phyloP scores from a whole-genome alignment of 1,284 basidiomycete genomes.

The Pholiota adiposa region DNA sequence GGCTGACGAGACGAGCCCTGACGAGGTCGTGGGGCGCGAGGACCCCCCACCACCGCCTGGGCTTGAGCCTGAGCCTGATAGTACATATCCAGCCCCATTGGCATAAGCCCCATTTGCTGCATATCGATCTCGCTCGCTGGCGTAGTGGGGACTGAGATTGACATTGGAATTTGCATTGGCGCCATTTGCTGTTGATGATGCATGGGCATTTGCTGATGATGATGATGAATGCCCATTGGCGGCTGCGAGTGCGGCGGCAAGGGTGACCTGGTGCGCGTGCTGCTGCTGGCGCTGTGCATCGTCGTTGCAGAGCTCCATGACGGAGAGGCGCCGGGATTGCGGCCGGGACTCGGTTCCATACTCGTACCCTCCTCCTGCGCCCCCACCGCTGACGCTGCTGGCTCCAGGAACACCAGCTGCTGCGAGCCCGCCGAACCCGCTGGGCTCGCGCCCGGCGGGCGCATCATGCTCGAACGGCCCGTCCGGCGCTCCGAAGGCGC shows the following conservation, averaged over 20 bases:
- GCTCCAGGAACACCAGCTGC: too few relatives aligned
- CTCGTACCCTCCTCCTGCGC: slow-evolving; percentile 58
- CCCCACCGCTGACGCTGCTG: slow-evolving; percentile 21
- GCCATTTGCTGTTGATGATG: too few relatives aligned
- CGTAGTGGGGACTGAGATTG: too few relatives aligned
- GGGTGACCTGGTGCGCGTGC: slow-evolving; percentile 2
- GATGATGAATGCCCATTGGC: too few relatives aligned
- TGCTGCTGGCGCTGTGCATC: slow-evolving; percentile 26
- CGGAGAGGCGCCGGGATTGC: slow-evolving; percentile 74
- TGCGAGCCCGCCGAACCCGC: slow-evolving; percentile 17
- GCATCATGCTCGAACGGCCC: slow-evolving; percentile 42
- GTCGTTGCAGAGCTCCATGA: slow-evolving; percentile 87
- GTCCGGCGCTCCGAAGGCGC: slow-evolving; percentile 62
- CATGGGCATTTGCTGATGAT: too few relatives aligned
- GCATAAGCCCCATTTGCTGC: background rate
- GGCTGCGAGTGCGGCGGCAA: background rate
- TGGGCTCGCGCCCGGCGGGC: slow-evolving; percentile 1
- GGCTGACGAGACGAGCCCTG: slow-evolving; percentile 37
- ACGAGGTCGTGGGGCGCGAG: slow-evolving; percentile 33
- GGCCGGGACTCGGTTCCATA: slow-evolving; percentile 72
- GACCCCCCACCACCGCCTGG: slow-evolving; percentile 4
- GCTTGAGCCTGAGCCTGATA: slow-evolving; percentile 16
- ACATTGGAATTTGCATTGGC: too few relatives aligned
- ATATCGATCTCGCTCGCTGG: background rate
- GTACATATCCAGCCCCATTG: slow-evolving; percentile 25